Conservation (phyloP, 768 basidiomycete species). For the Suillus occidentalis region DNA sequence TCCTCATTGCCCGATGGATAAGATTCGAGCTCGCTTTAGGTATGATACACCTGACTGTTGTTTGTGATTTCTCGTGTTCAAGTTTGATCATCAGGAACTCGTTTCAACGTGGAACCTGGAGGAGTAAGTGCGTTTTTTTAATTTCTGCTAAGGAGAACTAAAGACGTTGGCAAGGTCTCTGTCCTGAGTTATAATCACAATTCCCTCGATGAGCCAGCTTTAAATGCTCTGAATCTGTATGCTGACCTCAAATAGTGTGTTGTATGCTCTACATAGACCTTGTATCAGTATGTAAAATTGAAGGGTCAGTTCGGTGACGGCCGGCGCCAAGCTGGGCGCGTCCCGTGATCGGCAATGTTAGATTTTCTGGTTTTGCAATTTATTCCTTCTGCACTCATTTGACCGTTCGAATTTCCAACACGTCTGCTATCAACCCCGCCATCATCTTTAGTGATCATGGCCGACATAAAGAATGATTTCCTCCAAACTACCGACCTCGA, state of each 20-base stretch:
- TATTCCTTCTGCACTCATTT: conserved; percentile 13
- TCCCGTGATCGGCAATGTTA: conserved; percentile 12
- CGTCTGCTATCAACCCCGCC: conserved; percentile 11
- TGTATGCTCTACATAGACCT: conserved; percentile 4
- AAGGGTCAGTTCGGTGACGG: conserved; percentile 5
- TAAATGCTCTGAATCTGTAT: conserved; percentile 73
- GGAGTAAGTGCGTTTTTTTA: conserved; percentile 48
- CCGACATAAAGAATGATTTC: conserved; percentile 31
- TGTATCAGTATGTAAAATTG: background rate
- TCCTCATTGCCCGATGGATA: conserved; percentile 82
- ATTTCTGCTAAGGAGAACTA: background rate
- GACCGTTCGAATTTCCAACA: conserved; percentile 9
- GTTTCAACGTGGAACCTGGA: conserved; percentile 84
- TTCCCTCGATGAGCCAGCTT: conserved; percentile 71
- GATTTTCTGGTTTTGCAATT: conserved; percentile 14
- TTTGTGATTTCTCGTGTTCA: conserved; percentile 1
- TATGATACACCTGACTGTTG: conserved; percentile 25
- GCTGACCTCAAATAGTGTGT: conserved; percentile 37
- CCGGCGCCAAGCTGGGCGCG: conserved; percentile 13
- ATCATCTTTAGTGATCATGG: conserved; percentile 34
- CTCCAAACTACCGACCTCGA: conserved; percentile 22
- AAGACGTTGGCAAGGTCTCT: conserved; percentile 51
- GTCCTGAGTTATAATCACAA: conserved; percentile 84
- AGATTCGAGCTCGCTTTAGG: conserved; percentile 61
- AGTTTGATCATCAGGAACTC: conserved; percentile 48